Base-by-base conservation (phyloP, 345 rosid species). In the Sisymbrium altissimum region DNA sequence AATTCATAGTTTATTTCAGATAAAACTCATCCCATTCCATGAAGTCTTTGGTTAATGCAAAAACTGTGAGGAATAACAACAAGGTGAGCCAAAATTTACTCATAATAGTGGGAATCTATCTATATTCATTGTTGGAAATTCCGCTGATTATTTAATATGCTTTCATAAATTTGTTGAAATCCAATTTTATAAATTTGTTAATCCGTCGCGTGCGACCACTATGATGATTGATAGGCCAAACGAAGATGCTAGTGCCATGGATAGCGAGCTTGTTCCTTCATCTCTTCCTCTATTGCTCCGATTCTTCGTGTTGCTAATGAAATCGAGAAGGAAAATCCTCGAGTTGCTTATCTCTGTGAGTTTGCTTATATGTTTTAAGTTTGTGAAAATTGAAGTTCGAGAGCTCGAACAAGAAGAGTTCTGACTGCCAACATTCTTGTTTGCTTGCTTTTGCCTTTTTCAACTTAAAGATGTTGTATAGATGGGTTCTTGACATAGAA, bases 241-340 rank as follows among this genome's bases (percentile, higher is more conserved):
- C n/a, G 90, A 86, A 30, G 97, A 89, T 46, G 40, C 43, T 36
- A 19, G 85, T 2, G 76, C 79, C 8, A 74, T 86, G 40, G 99
- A 96, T 71, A 96, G 98, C 63, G 97, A 96, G 79, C 83, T 90
- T 19, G 96, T 92, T 43, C 99, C 97, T 13, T 92, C 99, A 0
- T 89, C 98, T 45, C 67, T 95, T 8, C 89, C 19, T 41, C 56
- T 33, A 81, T 90, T 62, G 90, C 80, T 60, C 96, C 94, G 0
- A 84, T 90, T 81, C 98, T 96, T 50, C 96, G 99, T 10, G 99
- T 90, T 3, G 99, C 99, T 54, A 96, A 92, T 70, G 99, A 90
- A 78, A 81, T 96, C 43, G 85, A 96, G 77, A 21, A 75, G 66
- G 93, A 92, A 3, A 92, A 96, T 70, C 86, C 86, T 3, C 82